Base-by-base conservation (phyloP, 169 alveolate species). In the Theileria annulata region DNA sequence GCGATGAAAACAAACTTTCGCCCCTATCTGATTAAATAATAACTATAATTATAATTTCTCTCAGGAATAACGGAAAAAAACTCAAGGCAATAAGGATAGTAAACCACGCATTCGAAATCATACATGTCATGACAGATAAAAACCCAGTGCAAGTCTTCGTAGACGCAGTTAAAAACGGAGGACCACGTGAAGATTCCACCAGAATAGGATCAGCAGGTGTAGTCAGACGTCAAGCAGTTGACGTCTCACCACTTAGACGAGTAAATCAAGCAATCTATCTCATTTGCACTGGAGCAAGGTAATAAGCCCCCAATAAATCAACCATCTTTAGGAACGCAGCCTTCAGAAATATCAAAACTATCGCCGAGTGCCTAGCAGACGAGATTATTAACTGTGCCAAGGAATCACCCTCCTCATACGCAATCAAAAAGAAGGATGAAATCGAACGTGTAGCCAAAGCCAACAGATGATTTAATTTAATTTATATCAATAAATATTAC, bases 371-470 rank as follows among this genome's bases (percentile, higher is more conserved):
- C 90, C 93, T 98, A 56, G 99, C 99, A 42, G 99, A 98, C 81
- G 99, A 98, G 90, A 94, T 98, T 87, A 95, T 98, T 85, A 96
- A 98, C 92, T 96, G 99, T 87, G 97, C 99, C 27, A 97, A 98
- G 91, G 99, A 96, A 80, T 95, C 97, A 74, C 95, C 99, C 80
- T 96, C 96, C 93, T 94, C 98, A 86, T 97, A 96, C 85, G 99
- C 99, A 77, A 94, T 98, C 86, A 98, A 97, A 95, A 98, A 98
- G 98, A 98, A 98, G 95, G 99, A 98, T 83, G 99, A 98, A 90
- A 97, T 97, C 85, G 99, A 98, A 93, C 98, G 99, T 82, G 99
- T 97, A 33, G 99, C 99, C 84, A 98, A 98, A 93, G 99, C 99
- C 48, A 98, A 97, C 96, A 98, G 99, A 78, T 98, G 91, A 97